phyloP scores from a whole-genome alignment of 805 yeast species.

The Ogataea populi-albae region DNA sequence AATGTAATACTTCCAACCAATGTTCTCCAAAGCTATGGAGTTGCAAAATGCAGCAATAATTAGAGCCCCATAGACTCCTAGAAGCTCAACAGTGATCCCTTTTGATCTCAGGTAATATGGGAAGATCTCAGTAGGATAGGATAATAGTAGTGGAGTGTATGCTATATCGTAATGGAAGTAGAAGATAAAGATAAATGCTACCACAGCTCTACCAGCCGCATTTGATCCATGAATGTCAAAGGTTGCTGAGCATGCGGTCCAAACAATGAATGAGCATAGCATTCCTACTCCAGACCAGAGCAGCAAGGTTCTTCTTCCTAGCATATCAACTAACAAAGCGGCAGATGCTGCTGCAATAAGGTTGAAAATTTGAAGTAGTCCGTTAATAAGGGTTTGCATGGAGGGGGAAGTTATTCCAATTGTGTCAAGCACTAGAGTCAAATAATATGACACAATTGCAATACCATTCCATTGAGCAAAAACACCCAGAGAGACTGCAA shows the following conservation, averaged over 20 bases:
- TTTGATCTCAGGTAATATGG: conserved; percentile 56
- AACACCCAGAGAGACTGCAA: conserved; percentile 30
- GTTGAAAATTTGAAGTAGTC: conserved; percentile 47
- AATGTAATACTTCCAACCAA: conserved; percentile 40
- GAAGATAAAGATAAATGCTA: conserved; percentile 26
- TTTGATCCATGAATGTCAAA: conserved; percentile 9
- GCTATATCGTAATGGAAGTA: conserved; percentile 43
- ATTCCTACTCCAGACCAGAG: conserved; percentile 35
- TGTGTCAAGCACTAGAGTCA: conserved; percentile 44
- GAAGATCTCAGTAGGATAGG: conserved; percentile 49
- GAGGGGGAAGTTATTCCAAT: conserved; percentile 50
- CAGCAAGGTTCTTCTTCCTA: conserved; percentile 39
- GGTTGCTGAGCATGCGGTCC: conserved; percentile 48
- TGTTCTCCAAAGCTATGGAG: conserved; percentile 38
- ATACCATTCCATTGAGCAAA: conserved; percentile 44
- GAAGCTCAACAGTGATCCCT: conserved; percentile 48
- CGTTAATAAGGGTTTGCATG: conserved; percentile 50
- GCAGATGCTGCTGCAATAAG: conserved; percentile 33
- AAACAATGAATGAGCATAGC: conserved; percentile 39
- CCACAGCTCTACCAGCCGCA: conserved; percentile 26
- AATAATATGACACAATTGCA: conserved; percentile 46
- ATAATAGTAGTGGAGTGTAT: conserved; percentile 43
- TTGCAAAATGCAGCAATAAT: conserved; percentile 26
- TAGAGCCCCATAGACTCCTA: conserved; percentile 15
- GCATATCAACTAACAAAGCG: conserved; percentile 29